Percentiles rank a stretch among this genome's conserved stretches.
phyloP scores from a whole-genome alignment of 768 basidiomycete species.

The Pisolithus tinctorius region DNA sequence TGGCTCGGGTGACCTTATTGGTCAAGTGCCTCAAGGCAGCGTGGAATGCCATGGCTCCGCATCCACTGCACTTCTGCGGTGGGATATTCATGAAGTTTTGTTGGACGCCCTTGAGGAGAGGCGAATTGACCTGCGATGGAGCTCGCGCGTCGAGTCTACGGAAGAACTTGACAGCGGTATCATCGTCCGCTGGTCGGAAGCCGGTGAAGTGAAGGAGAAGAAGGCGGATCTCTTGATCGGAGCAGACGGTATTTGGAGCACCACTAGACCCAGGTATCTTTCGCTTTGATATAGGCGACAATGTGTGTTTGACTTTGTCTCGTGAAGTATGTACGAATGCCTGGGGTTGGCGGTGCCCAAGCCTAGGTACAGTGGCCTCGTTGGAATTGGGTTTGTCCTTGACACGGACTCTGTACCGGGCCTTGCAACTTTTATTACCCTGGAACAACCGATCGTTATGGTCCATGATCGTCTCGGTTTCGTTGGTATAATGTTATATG shows the following conservation, averaged over 20 bases:
- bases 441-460: slow-evolving; percentile 23
- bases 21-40: slow-evolving; percentile 22
- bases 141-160: slow-evolving; percentile 16
- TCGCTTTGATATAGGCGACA: neutral
- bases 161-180: slow-evolving; percentile 20
- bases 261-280: slow-evolving; percentile 17
- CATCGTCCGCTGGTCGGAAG: slow-evolving; percentile 20
- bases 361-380: slow-evolving; percentile 24
- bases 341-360: slow-evolving; percentile 14
- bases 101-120: slow-evolving; percentile 20
- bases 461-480: slow-evolving; percentile 21
- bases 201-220: slow-evolving; percentile 13
- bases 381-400: slow-evolving; percentile 17
- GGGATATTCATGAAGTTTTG: slow-evolving; percentile 27
- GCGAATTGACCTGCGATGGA: slow-evolving; percentile 15
- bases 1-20: slow-evolving; percentile 15
- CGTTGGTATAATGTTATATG: slow-evolving; percentile 22
- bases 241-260: slow-evolving; percentile 28
- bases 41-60: slow-evolving; percentile 20
- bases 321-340: slow-evolving; percentile 16
- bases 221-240: slow-evolving; percentile 26
- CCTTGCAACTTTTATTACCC: slow-evolving; percentile 11
- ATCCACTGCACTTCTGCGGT: slow-evolving; percentile 21
- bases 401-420: slow-evolving; percentile 15
- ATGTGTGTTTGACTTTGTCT: neutral